These are phyloP conservation scores for Kluyveromyces lactis DNA, from an alignment of 805 yeast genomes.

Conservation along the genomic window DNA sequence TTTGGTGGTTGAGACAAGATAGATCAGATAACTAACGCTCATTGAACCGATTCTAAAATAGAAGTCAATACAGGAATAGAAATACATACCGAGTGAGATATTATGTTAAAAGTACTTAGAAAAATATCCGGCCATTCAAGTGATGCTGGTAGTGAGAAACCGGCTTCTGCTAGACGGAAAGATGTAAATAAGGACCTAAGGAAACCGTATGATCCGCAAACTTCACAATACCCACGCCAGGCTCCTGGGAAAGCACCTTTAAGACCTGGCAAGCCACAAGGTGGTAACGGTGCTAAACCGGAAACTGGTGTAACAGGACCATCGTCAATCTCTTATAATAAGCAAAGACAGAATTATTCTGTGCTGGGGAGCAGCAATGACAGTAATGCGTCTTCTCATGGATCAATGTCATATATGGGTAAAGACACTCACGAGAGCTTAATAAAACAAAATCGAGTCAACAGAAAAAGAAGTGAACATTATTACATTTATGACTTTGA, in stretches of 20 bases:
- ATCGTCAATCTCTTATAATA: neutral
- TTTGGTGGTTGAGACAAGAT: no score
- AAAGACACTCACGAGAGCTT: conserved; percentile 14
- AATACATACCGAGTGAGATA: neutral
- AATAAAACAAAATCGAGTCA: conserved; percentile 22
- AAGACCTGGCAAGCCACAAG: neutral
- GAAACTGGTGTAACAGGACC: neutral
- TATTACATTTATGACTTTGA: conserved; percentile 29
- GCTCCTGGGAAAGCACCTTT: neutral
- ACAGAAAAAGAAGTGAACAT: conserved; percentile 22
- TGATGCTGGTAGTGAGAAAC: neutral
- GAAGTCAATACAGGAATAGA: no score
- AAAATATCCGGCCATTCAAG: conserved; percentile 3
- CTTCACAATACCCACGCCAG: conserved; percentile 1
- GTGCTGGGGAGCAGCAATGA: no score
- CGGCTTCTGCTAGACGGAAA: neutral
- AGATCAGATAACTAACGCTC: no score
- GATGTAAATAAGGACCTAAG: conserved; percentile 1
- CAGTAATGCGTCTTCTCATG: neutral
- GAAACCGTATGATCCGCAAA: neutral
- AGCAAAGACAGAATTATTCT: neutral
- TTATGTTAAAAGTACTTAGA: conserved; percentile 3
- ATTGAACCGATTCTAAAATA: no score
- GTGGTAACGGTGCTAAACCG: neutral
- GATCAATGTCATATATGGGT: neutral